Evolutionary conservation across 23 red algal genomes (phyloP).

Genomic region (Pyropia haitanensis): DNA sequence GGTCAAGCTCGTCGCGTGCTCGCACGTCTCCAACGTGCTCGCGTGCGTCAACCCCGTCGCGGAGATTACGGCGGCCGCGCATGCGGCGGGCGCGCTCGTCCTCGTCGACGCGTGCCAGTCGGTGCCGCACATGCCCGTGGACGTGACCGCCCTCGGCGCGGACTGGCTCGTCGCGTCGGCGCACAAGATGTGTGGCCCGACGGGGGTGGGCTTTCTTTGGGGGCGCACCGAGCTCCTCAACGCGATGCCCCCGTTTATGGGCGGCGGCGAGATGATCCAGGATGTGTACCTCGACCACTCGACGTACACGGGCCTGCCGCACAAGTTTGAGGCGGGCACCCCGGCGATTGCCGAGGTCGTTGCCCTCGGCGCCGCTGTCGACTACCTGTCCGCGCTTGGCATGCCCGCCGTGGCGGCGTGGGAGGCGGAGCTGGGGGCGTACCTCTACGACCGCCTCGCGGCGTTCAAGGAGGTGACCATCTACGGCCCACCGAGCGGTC

Average conservation of each 20-base stretch:
- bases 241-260: constrained; percentile 84
- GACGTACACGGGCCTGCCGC: constrained; percentile 80
- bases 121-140: constrained; percentile 96
- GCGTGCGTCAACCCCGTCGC: constrained; percentile 73
- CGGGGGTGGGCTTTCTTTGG: constrained; percentile 91
- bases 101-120: constrained; percentile 93
- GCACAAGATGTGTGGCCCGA: constrained; percentile 99
- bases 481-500: constrained; percentile 59
- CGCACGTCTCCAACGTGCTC: constrained; percentile 89
- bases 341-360: constrained; percentile 91
- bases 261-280: constrained; percentile 97
- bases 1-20: constrained; percentile 81
- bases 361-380: constrained; percentile 74
- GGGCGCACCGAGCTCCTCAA: constrained; percentile 61
- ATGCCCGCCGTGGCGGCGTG: constrained; percentile 62
- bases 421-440: constrained; percentile 48
- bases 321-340: constrained; percentile 98
- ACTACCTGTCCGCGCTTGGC: constrained; percentile 60
- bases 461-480: constrained; percentile 69
- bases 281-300: constrained; percentile 69
- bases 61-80: constrained; percentile 37
- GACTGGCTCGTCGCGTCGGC: constrained; percentile 85
- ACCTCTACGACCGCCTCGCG: constrained; percentile 62
- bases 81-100: constrained; percentile 54
- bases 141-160: constrained; percentile 70